Percentiles rank a stretch among this genome's conserved stretches.
phyloP scores from a whole-genome alignment of 768 basidiomycete species.

The Russula sp. region DNA sequence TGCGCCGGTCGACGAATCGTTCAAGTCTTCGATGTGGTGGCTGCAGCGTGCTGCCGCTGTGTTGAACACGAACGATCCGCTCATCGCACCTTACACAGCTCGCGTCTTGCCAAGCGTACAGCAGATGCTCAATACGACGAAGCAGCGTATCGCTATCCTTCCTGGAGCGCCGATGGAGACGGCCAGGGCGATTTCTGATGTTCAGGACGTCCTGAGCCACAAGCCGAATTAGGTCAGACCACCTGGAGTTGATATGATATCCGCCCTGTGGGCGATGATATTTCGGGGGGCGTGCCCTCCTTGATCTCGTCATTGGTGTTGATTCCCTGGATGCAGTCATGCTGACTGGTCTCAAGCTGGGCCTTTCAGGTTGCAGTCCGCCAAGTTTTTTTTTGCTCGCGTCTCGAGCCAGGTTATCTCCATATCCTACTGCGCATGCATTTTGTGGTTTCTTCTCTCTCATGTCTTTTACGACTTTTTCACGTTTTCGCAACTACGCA shows the following conservation, averaged over 20 bases:
- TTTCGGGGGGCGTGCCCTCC: slow-evolving; percentile 25
- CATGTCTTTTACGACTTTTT: slow-evolving; percentile 20
- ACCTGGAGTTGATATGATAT: slow-evolving; percentile 1
- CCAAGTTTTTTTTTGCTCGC: slow-evolving; percentile 7
- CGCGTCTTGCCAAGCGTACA: slow-evolving; percentile 80
- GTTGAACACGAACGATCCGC: slow-evolving; percentile 74
- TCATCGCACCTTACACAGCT: slow-evolving; percentile 77
- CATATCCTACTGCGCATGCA: slow-evolving; percentile 8
- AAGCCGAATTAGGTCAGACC: slow-evolving; percentile 35
- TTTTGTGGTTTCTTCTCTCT: slow-evolving; percentile 1
- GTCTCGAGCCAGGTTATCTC: not conserved
- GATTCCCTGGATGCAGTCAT: slow-evolving; percentile 26
- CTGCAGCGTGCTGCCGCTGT: slow-evolving; percentile 69
- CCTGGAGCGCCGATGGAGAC: slow-evolving; percentile 72
- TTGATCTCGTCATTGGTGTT: slow-evolving; percentile 17
- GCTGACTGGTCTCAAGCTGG: slow-evolving; percentile 24
- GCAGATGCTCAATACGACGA: slow-evolving; percentile 69
- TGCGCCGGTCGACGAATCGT: slow-evolving; percentile 72
- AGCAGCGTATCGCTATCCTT: slow-evolving; percentile 74
- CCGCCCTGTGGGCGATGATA: slow-evolving; percentile 21
- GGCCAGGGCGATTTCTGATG: slow-evolving; percentile 65
- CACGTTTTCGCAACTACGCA: slow-evolving; percentile 12
- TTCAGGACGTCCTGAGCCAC: slow-evolving; percentile 65
- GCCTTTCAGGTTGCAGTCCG: slow-evolving; percentile 27
- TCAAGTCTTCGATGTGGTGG: slow-evolving; percentile 86